phyloP scores from a whole-genome alignment of 148 eudicot species.

The Rhododendron molle region DNA sequence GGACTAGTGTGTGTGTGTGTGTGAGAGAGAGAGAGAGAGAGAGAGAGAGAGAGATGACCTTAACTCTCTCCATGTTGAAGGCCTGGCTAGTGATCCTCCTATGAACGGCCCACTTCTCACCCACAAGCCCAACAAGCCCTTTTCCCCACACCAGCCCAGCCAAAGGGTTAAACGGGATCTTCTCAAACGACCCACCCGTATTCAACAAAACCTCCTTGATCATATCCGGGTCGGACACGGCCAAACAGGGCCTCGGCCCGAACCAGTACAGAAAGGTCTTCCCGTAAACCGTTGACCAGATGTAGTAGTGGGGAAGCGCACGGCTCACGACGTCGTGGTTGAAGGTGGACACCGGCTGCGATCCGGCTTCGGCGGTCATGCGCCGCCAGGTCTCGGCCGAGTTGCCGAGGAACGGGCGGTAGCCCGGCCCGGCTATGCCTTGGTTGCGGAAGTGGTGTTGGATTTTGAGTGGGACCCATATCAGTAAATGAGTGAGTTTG shows the following conservation, averaged over 20 bases:
- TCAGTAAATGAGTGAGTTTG: slow-evolving; percentile 31
- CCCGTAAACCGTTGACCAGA: slow-evolving; percentile 62
- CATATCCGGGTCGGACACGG: slow-evolving; percentile 53
- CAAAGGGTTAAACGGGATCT: slow-evolving; percentile 43
- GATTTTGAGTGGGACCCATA: slow-evolving; percentile 51
- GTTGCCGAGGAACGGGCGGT: slow-evolving; percentile 60
- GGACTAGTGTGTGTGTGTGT: no score
- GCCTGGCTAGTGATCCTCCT: slow-evolving; percentile 63
- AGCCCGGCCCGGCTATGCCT: slow-evolving; percentile 54
- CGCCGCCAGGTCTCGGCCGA: slow-evolving; percentile 41
- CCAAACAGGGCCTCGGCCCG: slow-evolving; percentile 57
- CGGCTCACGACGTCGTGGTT: slow-evolving; percentile 43
- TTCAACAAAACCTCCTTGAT: slow-evolving; percentile 55
- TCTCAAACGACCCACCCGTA: slow-evolving; percentile 31
- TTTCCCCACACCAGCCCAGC: slow-evolving; percentile 48
- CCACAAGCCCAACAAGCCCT: slow-evolving; percentile 58
- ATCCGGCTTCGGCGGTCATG: slow-evolving; percentile 48
- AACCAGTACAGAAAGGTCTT: slow-evolving; percentile 72
- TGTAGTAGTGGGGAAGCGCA: slow-evolving; percentile 52
- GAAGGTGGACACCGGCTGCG: slow-evolving; percentile 29
- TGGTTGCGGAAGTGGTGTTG: slow-evolving; percentile 46
- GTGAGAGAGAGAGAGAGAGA: no score
- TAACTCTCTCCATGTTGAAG: slow-evolving; percentile 57
- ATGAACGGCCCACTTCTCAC: slow-evolving; percentile 69
- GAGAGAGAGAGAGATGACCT: slow-evolving; percentile 18